Evolutionary conservation across 2,329 filamentous ascomycete genomes (phyloP).

Genomic region (Pseudopithomyces chartarum): DNA sequence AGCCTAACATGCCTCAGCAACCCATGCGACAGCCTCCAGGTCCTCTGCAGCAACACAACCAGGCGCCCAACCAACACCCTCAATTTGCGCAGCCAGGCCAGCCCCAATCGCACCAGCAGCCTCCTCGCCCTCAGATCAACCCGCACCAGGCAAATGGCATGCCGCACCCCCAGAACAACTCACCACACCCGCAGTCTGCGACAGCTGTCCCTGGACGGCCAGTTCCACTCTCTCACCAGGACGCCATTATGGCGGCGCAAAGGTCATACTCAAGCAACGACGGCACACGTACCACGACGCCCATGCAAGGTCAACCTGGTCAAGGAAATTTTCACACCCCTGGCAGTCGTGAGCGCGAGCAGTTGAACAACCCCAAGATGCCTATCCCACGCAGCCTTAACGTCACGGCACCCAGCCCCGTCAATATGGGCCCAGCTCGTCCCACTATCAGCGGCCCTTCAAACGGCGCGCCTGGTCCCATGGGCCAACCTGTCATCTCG

Average conservation of each 20-base stretch:
- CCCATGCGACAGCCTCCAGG: conserved; percentile 32
- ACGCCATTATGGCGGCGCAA: conserved; percentile 50
- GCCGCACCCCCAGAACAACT: conserved; percentile 42
- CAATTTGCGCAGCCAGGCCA: conserved; percentile 34
- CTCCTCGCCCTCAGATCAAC: conserved; percentile 43
- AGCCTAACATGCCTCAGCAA: conserved; percentile 19
- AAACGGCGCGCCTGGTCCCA: conserved; percentile 77
- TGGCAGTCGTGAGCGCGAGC: conserved; percentile 44
- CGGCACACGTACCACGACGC: conserved; percentile 40
- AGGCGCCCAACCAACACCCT: conserved; percentile 33
- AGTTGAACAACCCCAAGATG: conserved; percentile 66
- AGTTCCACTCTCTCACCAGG: conserved; percentile 50
- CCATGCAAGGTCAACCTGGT: conserved; percentile 30
- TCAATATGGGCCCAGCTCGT: conserved; percentile 71
- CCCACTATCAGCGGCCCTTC: conserved; percentile 84
- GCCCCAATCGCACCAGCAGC: conserved; percentile 34
- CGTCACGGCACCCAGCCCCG: conserved; percentile 72
- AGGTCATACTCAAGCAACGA: conserved; percentile 44
- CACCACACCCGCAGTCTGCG: conserved; percentile 44
- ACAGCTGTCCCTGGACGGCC: conserved; percentile 38
- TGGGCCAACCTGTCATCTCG: conserved; percentile 83
- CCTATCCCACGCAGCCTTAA: conserved; percentile 83
- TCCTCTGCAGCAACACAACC: conserved; percentile 34
- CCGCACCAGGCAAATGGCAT: conserved; percentile 40
- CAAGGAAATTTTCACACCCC: conserved; percentile 38